A percentile compares a stretch with the other conserved stretches of the same genome.
Evolutionary conservation across 2,329 filamentous ascomycete species (phyloP).

Genomic region (Alternaria alternata): DNA sequence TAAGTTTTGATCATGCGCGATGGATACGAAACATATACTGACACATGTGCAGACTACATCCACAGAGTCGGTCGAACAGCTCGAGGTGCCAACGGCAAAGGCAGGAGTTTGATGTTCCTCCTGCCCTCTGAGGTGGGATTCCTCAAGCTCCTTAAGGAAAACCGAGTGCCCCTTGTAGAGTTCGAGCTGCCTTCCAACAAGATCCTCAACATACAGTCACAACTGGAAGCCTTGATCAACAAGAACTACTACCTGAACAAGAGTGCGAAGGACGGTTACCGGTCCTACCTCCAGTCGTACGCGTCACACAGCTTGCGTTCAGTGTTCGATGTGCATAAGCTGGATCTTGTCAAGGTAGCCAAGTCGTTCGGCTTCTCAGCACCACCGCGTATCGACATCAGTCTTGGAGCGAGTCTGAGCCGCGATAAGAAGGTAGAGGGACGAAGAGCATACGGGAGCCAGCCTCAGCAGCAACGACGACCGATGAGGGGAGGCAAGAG

Average conservation of each 20-base stretch:
- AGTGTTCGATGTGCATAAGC: slow-evolving; percentile 84
- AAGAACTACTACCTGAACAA: slow-evolving; percentile 98
- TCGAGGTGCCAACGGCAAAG: slow-evolving; percentile 81
- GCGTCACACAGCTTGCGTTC: slow-evolving; percentile 82
- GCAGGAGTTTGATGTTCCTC: slow-evolving; percentile 90
- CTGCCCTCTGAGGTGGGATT: slow-evolving; percentile 93
- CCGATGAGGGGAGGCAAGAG: slow-evolving; percentile 57
- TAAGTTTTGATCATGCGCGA: neutral
- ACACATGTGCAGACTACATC: slow-evolving; percentile 74
- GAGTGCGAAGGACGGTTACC: slow-evolving; percentile 77
- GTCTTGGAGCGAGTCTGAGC: slow-evolving; percentile 77
- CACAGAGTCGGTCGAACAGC: slow-evolving; percentile 96
- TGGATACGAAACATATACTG: slow-evolving; percentile 69
- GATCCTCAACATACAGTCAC: slow-evolving; percentile 64
- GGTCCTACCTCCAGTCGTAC: slow-evolving; percentile 93
- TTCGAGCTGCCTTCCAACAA: slow-evolving; percentile 95
- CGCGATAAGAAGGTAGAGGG: slow-evolving; percentile 72
- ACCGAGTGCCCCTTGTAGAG: slow-evolving; percentile 91
- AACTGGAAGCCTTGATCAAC: slow-evolving; percentile 15
- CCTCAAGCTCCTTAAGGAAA: slow-evolving; percentile 87
- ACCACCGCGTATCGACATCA: slow-evolving; percentile 81
- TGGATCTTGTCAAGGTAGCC: slow-evolving; percentile 83
- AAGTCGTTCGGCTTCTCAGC: slow-evolving; percentile 83
- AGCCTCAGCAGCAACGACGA: slow-evolving; percentile 69
- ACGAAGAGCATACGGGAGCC: slow-evolving; percentile 77